Evolutionary conservation across 768 basidiomycete species (phyloP).

Genomic region (Myochromella boudieri): DNA sequence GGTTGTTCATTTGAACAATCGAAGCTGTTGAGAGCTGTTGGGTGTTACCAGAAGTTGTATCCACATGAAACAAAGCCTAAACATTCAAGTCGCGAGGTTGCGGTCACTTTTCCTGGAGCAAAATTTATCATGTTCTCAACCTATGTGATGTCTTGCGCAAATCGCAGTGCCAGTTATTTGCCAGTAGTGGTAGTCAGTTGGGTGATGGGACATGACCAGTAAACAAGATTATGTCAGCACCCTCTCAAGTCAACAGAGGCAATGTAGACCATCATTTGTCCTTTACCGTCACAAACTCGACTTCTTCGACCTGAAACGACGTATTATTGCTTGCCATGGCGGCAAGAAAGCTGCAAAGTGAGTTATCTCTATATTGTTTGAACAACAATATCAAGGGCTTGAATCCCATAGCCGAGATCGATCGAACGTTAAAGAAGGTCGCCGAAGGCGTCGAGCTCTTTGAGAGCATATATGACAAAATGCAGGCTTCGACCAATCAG

Average conservation of each 20-base stretch:
- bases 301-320: constrained; percentile 10
- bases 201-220: neutral
- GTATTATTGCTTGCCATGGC: constrained; percentile 60
- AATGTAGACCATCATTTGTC: constrained; percentile 11
- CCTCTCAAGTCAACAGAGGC: constrained; percentile 26
- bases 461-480: constrained; percentile 96
- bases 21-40: too few relatives aligned
- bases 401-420: constrained; percentile 81
- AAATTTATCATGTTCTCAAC: too few relatives aligned
- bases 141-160: too few relatives aligned
- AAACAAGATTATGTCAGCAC: constrained; percentile 22
- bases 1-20: too few relatives aligned
- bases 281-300: constrained; percentile 1
- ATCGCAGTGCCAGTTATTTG: neutral
- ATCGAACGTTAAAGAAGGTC: constrained; percentile 97
- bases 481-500: constrained; percentile 93
- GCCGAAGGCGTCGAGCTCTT: constrained; percentile 93
- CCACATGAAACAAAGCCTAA: too few relatives aligned
- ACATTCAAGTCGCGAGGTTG: too few relatives aligned
- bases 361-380: constrained; percentile 9
- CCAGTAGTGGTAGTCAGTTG: neutral
- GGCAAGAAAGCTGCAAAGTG: constrained; percentile 88
- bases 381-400: constrained; percentile 1
- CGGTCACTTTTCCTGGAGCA: too few relatives aligned
- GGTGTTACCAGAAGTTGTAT: too few relatives aligned